Conservation (phyloP, 176 grass and related monocot species). For the Eragrostis nindensis region DNA sequence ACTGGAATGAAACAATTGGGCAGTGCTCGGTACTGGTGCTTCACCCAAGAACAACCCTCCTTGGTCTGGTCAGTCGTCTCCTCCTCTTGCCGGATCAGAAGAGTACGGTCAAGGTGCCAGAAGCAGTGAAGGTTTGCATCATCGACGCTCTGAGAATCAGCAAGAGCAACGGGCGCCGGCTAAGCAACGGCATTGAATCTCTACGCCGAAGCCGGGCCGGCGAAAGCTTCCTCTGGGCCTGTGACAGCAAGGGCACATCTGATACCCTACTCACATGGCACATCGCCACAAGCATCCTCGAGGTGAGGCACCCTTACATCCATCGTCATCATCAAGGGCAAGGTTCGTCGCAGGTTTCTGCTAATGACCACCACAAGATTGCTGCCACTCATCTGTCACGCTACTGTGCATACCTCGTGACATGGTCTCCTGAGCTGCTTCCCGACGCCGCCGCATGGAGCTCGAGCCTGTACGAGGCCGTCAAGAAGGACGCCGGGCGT, state of each 20-base stretch:
- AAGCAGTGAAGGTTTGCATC: neutral
- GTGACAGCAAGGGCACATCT: neutral
- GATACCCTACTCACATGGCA: constrained; percentile 19
- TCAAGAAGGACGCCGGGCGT: neutral
- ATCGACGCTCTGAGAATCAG: neutral
- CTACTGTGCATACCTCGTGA: constrained; percentile 28
- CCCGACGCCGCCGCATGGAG: neutral
- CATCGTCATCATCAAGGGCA: neutral
- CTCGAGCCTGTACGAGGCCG: neutral
- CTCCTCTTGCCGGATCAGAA: neutral
- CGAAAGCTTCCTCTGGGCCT: neutral
- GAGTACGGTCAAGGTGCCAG: neutral
- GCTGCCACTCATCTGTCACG: constrained; percentile 16
- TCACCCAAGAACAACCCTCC: neutral
- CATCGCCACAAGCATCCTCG: constrained; percentile 33
- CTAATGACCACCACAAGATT: neutral
- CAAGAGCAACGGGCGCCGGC: neutral
- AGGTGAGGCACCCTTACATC: neutral
- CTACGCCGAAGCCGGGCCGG: neutral
- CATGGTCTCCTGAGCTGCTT: neutral
- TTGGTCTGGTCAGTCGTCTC: neutral
- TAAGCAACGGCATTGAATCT: neutral
- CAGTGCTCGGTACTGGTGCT: neutral
- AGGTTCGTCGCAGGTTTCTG: no score
- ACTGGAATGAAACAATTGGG: constrained; percentile 7